Conservation (phyloP, 305 asterid species). For the Solanum hybrid region DNA sequence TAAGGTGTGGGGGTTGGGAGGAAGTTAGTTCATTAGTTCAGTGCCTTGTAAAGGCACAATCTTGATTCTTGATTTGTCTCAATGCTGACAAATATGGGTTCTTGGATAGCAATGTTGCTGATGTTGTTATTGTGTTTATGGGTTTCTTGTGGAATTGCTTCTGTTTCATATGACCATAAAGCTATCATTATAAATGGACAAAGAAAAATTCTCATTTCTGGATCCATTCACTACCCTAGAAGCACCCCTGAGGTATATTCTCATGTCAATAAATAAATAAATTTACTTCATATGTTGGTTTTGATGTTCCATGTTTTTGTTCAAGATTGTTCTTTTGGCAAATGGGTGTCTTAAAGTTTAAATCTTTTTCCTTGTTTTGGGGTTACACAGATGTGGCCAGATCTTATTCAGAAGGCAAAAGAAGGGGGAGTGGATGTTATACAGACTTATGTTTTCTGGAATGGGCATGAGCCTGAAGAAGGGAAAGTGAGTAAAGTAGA, state of each 20-base stretch:
- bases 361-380: neutral
- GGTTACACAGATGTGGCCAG: slow-evolving; percentile 26
- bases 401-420: slow-evolving; percentile 27
- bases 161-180: slow-evolving; percentile 18
- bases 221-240: slow-evolving; percentile 26
- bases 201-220: slow-evolving; percentile 20
- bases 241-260: slow-evolving; percentile 22
- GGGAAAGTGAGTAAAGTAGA: slow-evolving; percentile 14
- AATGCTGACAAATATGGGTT: neutral
- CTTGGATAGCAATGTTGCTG: slow-evolving; percentile 6
- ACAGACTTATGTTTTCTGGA: slow-evolving; percentile 31
- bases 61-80: neutral
- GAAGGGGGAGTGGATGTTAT: slow-evolving; percentile 28
- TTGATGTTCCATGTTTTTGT: neutral
- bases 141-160: slow-evolving; percentile 13
- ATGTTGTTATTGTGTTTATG: slow-evolving; percentile 13
- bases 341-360: neutral
- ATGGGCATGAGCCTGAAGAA: slow-evolving; percentile 29
- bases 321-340: neutral
- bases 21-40: neutral
- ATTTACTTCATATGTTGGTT: neutral
- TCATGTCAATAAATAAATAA: neutral
- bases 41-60: neutral
- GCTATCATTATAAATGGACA: slow-evolving; percentile 19
- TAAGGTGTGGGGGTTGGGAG: neutral